Evolutionary conservation across 305 asterid genomes (phyloP).

Genomic region (Fraxinus sp.): DNA sequence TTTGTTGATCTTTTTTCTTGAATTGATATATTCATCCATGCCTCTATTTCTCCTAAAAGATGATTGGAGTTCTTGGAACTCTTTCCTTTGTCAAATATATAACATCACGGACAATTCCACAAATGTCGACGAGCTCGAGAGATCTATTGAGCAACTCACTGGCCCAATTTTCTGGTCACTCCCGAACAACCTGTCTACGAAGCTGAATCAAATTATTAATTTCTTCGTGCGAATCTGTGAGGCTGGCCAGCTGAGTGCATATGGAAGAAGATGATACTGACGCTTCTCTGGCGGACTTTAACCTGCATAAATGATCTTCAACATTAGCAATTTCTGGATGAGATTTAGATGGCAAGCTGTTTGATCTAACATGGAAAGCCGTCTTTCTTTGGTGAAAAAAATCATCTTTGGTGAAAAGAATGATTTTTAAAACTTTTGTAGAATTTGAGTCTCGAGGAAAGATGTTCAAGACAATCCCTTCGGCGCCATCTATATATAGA

Average conservation of each 20-base stretch:
- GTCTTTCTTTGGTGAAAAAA: too few species aligned
- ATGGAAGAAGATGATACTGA: slow-evolving; percentile 21
- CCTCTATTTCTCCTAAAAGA: slow-evolving; percentile 29
- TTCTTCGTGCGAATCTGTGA: slow-evolving; percentile 24
- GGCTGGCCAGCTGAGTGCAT: slow-evolving; percentile 21
- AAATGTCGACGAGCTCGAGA: slow-evolving; percentile 26
- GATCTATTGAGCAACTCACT: slow-evolving; percentile 35
- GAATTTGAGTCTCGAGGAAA: neutral
- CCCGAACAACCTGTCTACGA: too few species aligned
- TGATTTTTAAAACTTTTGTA: neutral
- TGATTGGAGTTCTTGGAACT: slow-evolving; percentile 32
- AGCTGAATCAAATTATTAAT: slow-evolving; percentile 25
- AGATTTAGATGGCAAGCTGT: slow-evolving; percentile 31
- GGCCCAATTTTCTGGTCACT: neutral
- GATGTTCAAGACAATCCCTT: slow-evolving; percentile 12
- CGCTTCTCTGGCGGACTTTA: slow-evolving; percentile 18
- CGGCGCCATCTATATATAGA: slow-evolving; percentile 22
- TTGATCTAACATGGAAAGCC: slow-evolving; percentile 32
- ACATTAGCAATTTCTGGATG: slow-evolving; percentile 11
- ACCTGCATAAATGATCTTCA: slow-evolving; percentile 17
- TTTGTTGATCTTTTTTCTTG: slow-evolving; percentile 30
- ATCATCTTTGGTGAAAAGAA: neutral
- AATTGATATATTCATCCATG: slow-evolving; percentile 18
- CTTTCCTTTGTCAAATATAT: slow-evolving; percentile 25
- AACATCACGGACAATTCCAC: slow-evolving; percentile 25